A percentile compares a stretch with the other conserved stretches of the same genome.
These are phyloP conservation scores for Cyclaneusma minus DNA, from an alignment of 2,329 filamentous ascomycete genomes.

Conservation along the genomic window DNA sequence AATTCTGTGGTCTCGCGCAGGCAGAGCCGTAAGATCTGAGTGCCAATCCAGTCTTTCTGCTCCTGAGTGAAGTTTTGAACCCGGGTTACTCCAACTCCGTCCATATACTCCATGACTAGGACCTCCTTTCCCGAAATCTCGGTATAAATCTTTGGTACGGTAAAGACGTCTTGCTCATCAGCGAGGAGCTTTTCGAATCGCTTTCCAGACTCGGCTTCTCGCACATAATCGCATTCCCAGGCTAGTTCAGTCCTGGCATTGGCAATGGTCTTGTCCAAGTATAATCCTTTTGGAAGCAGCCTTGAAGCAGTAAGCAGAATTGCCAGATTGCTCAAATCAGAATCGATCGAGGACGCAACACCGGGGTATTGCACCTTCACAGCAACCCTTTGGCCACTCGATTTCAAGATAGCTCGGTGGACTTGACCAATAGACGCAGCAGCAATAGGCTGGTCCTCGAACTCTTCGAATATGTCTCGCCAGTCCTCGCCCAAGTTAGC, in stretches of 20 bases:
- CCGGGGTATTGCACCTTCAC: slow-evolving; percentile 98
- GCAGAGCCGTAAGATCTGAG: slow-evolving; percentile 80
- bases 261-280: slow-evolving; percentile 91
- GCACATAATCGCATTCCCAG: slow-evolving; percentile 93
- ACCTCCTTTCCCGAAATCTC: slow-evolving; percentile 78
- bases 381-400: slow-evolving; percentile 62
- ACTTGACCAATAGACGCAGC: slow-evolving; percentile 96
- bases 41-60: slow-evolving; percentile 91
- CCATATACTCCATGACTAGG: slow-evolving; percentile 84
- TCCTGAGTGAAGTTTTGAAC: slow-evolving; percentile 59
- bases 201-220: slow-evolving; percentile 68
- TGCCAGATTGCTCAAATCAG: slow-evolving; percentile 84
- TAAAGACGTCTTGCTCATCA: slow-evolving; percentile 60
- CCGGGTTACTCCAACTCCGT: slow-evolving; percentile 73
- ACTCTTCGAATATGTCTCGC: slow-evolving; percentile 68
- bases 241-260: slow-evolving; percentile 84
- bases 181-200: slow-evolving; percentile 65
- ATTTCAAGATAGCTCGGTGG: slow-evolving; percentile 67
- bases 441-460: slow-evolving; percentile 84
- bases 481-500: slow-evolving; percentile 71
- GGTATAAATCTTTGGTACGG: slow-evolving; percentile 61
- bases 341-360: slow-evolving; percentile 89
- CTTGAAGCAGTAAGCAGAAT: slow-evolving; percentile 82
- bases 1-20: slow-evolving; percentile 89
- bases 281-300: slow-evolving; percentile 79